A percentile compares a stretch with the other conserved stretches of the same genome.
Conservation (phyloP, 2,329 filamentous ascomycete species). For the Aspergillus tamarii region DNA sequence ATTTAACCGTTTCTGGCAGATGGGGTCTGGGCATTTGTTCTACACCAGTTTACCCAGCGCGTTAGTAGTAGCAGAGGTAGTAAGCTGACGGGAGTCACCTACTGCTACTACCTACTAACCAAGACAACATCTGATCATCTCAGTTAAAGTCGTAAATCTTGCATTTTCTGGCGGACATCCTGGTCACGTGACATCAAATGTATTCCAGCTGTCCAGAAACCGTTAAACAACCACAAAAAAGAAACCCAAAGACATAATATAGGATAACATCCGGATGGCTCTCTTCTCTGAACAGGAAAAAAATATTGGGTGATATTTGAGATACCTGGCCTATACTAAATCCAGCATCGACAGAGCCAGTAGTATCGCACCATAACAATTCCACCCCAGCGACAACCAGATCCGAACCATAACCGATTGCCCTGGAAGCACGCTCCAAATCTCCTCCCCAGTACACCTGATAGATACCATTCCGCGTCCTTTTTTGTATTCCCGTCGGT, state of each 20-base stretch:
- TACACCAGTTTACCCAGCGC: neutral
- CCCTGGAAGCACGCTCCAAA: slow-evolving; percentile 15
- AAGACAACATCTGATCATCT: neutral
- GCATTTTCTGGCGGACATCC: slow-evolving; percentile 1
- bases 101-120: neutral
- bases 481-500: slow-evolving; percentile 10
- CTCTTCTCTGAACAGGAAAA: slow-evolving; percentile 18
- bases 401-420: slow-evolving; percentile 19
- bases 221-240: slow-evolving; percentile 3
- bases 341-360: slow-evolving; percentile 32
- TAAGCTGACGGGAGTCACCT: neutral
- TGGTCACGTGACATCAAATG: slow-evolving; percentile 5
- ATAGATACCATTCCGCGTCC: slow-evolving; percentile 20
- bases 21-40: neutral
- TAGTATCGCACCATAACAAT: slow-evolving; percentile 26
- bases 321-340: slow-evolving; percentile 35
- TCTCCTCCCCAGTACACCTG: slow-evolving; percentile 20
- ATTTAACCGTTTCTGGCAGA: neutral
- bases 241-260: neutral
- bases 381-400: slow-evolving; percentile 29
- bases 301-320: slow-evolving; percentile 35
- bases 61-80: neutral
- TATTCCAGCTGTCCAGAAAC: slow-evolving; percentile 9
- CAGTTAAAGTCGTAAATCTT: slow-evolving; percentile 4
- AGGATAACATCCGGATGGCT: slow-evolving; percentile 9